Evolutionary conservation across 441 rosid genomes (phyloP), one percentile per base, ranked within the genome.

Genomic region (Codiaeum variegatum): DNA sequence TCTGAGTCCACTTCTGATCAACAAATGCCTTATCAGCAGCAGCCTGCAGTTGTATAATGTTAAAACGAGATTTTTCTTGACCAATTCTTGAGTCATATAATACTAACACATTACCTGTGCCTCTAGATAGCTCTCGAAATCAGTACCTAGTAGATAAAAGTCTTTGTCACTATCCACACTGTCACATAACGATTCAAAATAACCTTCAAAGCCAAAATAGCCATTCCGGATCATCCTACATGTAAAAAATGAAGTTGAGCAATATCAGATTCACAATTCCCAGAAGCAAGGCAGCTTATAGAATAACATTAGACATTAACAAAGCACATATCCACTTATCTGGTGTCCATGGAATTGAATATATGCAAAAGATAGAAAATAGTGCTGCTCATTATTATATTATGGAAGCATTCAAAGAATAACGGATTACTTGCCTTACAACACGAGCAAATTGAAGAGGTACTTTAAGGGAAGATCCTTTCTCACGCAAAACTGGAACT

Each of bases 391-490:
- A n/a, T 19, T 23, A 21, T 10, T 56, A 11, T 11, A 8, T 26
- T 11, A 55, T 55, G 28, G 62, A 24, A 26, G 52, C n/a, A 47
- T 47, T 47, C n/a, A 47, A 47, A 4, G 18, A 47, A 36, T 38
- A 40, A 6, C n/a, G 5, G 2, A 61, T 42, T 24, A 56, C 40
- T 36, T 73, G 73, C 89, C 89, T 85, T 59, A 85, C 85, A 56
- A 85, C 89, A 60, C 89, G 83, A 59, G 85, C 84, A 73, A 85
- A 83, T 66, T 85, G 89, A 42, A 77, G 84, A 73, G 89, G 85
- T 60, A 80, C 82, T 78, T 80, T 80, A 42, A 63, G 65, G 46
- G 73, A 28, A 10, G 77, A 40, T 61, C 77, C 83, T 70, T 82
- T 73, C 76, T 77, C 82, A 3, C 84, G 87, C 79, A 83, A 73